Evolutionary conservation across 768 basidiomycete species (phyloP), one percentile per base, ranked within the genome.

Genomic region (Gelatoporia subvermispora): DNA sequence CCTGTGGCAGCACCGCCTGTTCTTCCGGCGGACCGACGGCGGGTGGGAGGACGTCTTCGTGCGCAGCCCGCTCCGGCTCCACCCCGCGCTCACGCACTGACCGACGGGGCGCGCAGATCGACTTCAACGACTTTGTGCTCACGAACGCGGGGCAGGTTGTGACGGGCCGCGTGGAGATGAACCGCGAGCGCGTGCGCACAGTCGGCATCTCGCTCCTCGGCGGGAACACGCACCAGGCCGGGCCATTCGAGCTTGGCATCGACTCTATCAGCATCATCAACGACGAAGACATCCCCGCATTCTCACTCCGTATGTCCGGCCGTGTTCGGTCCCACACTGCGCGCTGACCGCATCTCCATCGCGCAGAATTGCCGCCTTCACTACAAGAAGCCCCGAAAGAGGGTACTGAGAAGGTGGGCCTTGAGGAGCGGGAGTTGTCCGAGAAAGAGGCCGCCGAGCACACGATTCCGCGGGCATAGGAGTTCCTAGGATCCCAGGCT

Each of bases 1-100:
- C 63, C 71, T 98, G n/a, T 98, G 89, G 85, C 95, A 96, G 62
- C 93, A 97, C 57, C 78, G 90, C 28, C 72, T 98, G n/a, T 89
- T 79, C 67, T 88, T 93, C 63, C 72, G 75, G 43, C 75, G 78
- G 47, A 69, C 72, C 22, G 77, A 84, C 49, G 76, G 79, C 21
- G 68, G 72, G 3, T 94, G 92, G 92, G 86, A 93, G 63, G 84
- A 91, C 58, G 64, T 94, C 15, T 84, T 84, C 59, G 90, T 89
- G 54, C 57, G 84, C 75, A 22, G 8, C 43, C 28, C 13, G 28
- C 28, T 13, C 28, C 37, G 31, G 20, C 18, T 31, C 4, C 4
- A 21, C 15, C 48, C 52, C 21, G 45, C 44, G 15, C 17, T 57
- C 46, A 41, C 58, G 23, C n/a, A 1, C 16, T 28, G 22, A 16